Base-by-base conservation (phyloP, 257 asterid genomes). In the Coffea canephora region DNA sequence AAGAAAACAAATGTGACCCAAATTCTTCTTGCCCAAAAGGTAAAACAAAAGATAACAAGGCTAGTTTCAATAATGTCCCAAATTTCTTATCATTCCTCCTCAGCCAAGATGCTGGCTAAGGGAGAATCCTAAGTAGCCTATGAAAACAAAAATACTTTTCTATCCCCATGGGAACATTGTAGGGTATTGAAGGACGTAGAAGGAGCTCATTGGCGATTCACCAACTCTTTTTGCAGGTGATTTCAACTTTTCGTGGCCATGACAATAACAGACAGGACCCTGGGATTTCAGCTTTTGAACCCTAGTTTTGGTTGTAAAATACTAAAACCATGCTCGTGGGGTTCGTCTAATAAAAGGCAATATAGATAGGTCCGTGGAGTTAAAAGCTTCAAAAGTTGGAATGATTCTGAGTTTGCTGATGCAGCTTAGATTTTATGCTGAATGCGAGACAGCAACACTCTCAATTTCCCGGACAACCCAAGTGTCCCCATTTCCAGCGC, bases 121-220 rank as follows among this genome's bases (percentile, higher is more conserved):
- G 83, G 31, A 84, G 90, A 87, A 88, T 88, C 94, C 96, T 77
- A 91, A 87, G 90, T 83, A 83, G 77, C 39, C 81, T 39, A 39
- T 39, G 83, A 85, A 88, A 91, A 83, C 83, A 85, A 85, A 25
- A 31, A 73, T 81, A 79, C 84, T 81, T 64, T 69, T 67, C 74
- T 68, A 78, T 87, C 77, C 45, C 75, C 68, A 70, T 67, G 82
- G 85, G 85, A 84, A 39, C 5, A 39, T 39, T 68, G 64, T 77
- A 68, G 61, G 81, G 72, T 45, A 71, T 81, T 82, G 83, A 80
- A 78, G 89, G 79, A 87, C 86, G 74, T 78, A 84, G 43, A 39
- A 77, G 87, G 68, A 88, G 89, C 94, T 77, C 41, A 72, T 79
- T 69, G 82, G 72, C 79, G 71, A 21, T 71, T 82, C 27, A 34